Percentiles rank a stretch among this genome's conserved stretches.
Evolutionary conservation across 2,329 filamentous ascomycete species (phyloP).

Genomic region (Cryphonectria naterciae): DNA sequence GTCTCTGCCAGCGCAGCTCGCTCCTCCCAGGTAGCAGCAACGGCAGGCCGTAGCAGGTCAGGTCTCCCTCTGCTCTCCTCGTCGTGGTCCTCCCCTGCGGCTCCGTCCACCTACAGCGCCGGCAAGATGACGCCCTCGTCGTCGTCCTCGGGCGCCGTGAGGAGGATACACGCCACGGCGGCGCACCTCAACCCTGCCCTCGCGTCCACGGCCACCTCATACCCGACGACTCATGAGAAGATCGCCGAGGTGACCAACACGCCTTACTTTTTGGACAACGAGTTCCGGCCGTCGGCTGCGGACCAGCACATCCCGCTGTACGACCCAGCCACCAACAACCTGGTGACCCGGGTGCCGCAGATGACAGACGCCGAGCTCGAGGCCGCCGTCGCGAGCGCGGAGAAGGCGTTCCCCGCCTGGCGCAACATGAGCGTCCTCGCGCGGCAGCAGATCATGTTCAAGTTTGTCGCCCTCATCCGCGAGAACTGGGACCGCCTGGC

Average conservation of each 20-base stretch:
- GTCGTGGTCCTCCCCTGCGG: slow-evolving; percentile 29
- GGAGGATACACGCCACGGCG: slow-evolving; percentile 62
- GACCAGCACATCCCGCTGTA: slow-evolving; percentile 77
- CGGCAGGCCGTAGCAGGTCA: slow-evolving; percentile 28
- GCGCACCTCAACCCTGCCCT: slow-evolving; percentile 59
- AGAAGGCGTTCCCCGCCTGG: slow-evolving; percentile 78
- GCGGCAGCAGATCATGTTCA: slow-evolving; percentile 86
- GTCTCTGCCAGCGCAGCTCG: slow-evolving; percentile 41
- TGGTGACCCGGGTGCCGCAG: slow-evolving; percentile 82
- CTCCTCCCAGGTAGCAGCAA: slow-evolving; percentile 36
- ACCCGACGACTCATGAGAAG: slow-evolving; percentile 73
- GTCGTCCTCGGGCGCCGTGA: slow-evolving; percentile 43
- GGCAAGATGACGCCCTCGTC: slow-evolving; percentile 34
- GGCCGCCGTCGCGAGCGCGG: slow-evolving; percentile 74
- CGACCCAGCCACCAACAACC: slow-evolving; percentile 84
- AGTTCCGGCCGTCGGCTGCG: slow-evolving; percentile 70
- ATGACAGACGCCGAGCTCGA: slow-evolving; percentile 78
- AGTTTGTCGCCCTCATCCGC: slow-evolving; percentile 76
- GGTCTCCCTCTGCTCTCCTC: slow-evolving; percentile 30
- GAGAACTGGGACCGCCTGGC: slow-evolving; percentile 86
- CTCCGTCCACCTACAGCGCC: slow-evolving; percentile 32
- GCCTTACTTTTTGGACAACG: slow-evolving; percentile 81
- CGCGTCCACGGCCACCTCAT: slow-evolving; percentile 61
- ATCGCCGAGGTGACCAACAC: slow-evolving; percentile 71
- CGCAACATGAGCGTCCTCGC: slow-evolving; percentile 71